Percentiles rank a stretch among this genome's conserved stretches.
phyloP scores from a whole-genome alignment of 352 stramenopile genomes.

The Globisporangium okanoganense region DNA sequence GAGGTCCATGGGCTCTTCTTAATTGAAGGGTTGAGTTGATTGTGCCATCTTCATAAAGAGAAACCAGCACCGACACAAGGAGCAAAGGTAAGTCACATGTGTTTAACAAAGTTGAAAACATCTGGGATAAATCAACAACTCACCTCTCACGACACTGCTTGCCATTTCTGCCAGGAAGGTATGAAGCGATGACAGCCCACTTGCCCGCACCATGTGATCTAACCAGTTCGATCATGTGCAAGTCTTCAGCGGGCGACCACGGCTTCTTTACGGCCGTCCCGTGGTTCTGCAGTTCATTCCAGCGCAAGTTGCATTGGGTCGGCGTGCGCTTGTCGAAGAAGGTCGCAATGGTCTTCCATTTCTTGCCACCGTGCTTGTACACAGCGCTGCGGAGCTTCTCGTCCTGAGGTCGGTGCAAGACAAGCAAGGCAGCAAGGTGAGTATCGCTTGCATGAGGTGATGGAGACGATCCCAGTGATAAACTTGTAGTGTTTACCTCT shows the following conservation, averaged over 20 bases:
- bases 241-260: conserved; percentile 62
- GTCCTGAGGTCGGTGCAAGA: conserved; percentile 34
- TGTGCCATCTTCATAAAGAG: conserved; percentile 64
- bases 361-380: conserved; percentile 72
- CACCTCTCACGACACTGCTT: conserved; percentile 87
- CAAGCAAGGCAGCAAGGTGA: not conserved
- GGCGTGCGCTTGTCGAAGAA: conserved; percentile 43
- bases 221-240: conserved; percentile 59
- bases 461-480: not conserved
- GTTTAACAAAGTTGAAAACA: not conserved
- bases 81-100: not conserved
- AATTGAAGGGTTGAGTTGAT: conserved; percentile 78
- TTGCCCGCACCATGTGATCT: conserved; percentile 54
- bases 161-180: conserved; percentile 76
- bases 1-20: conserved; percentile 74
- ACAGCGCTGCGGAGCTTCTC: conserved; percentile 62
- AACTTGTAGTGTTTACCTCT: conserved; percentile 1
- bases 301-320: conserved; percentile 58
- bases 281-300: conserved; percentile 67
- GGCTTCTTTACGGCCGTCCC: conserved; percentile 59
- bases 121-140: conserved; percentile 3
- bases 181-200: conserved; percentile 82
- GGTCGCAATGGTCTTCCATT: conserved; percentile 69
- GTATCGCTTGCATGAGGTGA: not conserved
- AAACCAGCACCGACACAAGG: not conserved